phyloP scores from a whole-genome alignment of 2,329 filamentous ascomycete genomes.

The Fusarium sp. region DNA sequence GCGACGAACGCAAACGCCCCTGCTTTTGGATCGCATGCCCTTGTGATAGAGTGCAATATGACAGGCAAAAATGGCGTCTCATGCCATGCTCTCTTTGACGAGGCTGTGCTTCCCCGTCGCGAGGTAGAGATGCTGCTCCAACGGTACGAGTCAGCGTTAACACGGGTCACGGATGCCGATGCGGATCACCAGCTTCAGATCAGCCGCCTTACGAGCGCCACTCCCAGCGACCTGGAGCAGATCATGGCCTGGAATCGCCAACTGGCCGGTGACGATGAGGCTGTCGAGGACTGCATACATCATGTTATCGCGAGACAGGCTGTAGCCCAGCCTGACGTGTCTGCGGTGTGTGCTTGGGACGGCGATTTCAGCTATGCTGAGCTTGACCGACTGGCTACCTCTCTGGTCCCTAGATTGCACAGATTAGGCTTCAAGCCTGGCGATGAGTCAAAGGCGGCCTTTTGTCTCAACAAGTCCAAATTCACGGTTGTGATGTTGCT shows the following conservation, averaged over 20 bases:
- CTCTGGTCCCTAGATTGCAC: constrained; percentile 6
- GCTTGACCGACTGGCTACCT: constrained; percentile 11
- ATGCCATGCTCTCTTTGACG: constrained; percentile 13
- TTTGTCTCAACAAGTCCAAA: constrained; percentile 12
- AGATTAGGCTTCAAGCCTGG: constrained; percentile 4
- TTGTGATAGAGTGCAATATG: constrained; percentile 10
- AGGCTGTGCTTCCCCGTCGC: constrained; percentile 6
- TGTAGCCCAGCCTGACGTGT: constrained; percentile 7
- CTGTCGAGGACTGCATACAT: constrained; percentile 9
- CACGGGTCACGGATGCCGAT: constrained; percentile 8
- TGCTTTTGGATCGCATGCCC: constrained; percentile 12
- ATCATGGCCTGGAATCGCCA: constrained; percentile 10
- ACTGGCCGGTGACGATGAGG: constrained; percentile 6
- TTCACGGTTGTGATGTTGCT: constrained; percentile 6
- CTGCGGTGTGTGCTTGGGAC: constrained; percentile 11
- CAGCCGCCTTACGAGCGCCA: constrained; percentile 9
- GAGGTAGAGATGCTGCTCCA: constrained; percentile 13
- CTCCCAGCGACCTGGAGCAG: constrained; percentile 6
- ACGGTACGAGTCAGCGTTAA: constrained; percentile 10
- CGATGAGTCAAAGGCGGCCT: constrained; percentile 8
- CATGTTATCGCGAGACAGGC: constrained; percentile 11
- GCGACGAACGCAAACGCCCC: constrained; percentile 4
- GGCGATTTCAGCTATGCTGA: constrained; percentile 9
- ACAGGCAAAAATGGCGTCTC: constrained; percentile 6
- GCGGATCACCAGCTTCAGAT: constrained; percentile 9